These are phyloP conservation scores for Oldenlandia corymbosa DNA, from an alignment of 257 asterid genomes.

Conservation along the genomic window DNA sequence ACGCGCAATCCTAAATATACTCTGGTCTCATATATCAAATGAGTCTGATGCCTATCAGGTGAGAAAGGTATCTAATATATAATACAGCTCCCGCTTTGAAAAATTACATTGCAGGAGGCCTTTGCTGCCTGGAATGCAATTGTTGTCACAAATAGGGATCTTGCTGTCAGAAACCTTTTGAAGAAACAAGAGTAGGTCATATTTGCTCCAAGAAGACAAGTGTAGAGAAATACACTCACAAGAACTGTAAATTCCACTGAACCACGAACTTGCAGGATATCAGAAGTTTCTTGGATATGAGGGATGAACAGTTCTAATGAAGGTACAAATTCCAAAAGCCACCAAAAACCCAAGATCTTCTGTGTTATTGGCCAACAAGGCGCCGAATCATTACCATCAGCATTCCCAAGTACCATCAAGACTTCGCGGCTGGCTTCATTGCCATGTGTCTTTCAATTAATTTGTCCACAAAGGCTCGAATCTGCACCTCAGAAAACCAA, in stretches of 20 bases:
- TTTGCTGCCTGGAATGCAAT: slow-evolving; percentile 28
- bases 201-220: neutral
- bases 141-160: slow-evolving; percentile 6
- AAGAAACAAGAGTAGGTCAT: slow-evolving; percentile 3
- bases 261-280: slow-evolving; percentile 7
- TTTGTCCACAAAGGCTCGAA: slow-evolving; percentile 91
- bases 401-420: slow-evolving; percentile 29
- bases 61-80: slow-evolving; percentile 32
- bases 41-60: slow-evolving; percentile 34
- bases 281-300: slow-evolving; percentile 2
- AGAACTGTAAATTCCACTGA: slow-evolving; percentile 6
- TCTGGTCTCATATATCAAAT: slow-evolving; percentile 24
- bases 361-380: slow-evolving; percentile 19
- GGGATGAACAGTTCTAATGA: neutral
- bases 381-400: slow-evolving; percentile 14
- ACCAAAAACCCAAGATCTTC: slow-evolving; percentile 8
- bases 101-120: slow-evolving; percentile 27
- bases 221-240: neutral
- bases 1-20: slow-evolving; percentile 42
- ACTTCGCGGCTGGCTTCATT: slow-evolving; percentile 50
- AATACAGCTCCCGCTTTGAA: slow-evolving; percentile 28
- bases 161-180: slow-evolving; percentile 6
- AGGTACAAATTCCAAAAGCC: neutral
- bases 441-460: slow-evolving; percentile 84
- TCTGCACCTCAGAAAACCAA: slow-evolving; percentile 43